Conservation (phyloP, 2,329 filamentous ascomycete species). For the Coleophoma cylindrospora region DNA sequence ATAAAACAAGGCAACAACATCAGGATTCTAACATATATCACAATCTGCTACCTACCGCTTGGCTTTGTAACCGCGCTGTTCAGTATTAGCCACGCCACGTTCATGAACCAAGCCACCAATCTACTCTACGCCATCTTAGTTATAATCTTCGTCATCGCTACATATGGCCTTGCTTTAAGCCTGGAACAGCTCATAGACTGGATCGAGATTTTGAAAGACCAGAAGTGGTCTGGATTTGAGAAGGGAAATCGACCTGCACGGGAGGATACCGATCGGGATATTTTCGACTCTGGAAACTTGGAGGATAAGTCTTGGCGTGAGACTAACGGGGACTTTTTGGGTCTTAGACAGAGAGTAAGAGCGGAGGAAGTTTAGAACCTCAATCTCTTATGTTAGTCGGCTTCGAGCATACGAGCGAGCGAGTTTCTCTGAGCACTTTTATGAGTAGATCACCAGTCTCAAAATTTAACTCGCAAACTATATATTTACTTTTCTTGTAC, state of each 20-base stretch:
- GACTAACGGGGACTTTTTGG: too few species aligned
- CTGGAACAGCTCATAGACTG: slow-evolving; percentile 7
- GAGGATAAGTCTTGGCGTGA: too few species aligned
- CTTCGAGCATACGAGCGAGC: too few species aligned
- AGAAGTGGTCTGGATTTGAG: slow-evolving; percentile 4
- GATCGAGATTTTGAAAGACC: neutral
- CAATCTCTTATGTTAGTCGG: too few species aligned
- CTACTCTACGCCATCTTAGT: slow-evolving; percentile 7
- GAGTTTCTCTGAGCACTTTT: too few species aligned
- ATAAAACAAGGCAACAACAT: slow-evolving; percentile 60
- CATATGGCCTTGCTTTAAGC: slow-evolving; percentile 11
- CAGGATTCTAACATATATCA: slow-evolving; percentile 53
- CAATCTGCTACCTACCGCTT: slow-evolving; percentile 54
- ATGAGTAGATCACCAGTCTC: too few species aligned
- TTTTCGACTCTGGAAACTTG: too few species aligned
- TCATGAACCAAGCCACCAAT: slow-evolving; percentile 8
- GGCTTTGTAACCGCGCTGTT: slow-evolving; percentile 46
- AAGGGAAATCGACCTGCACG: neutral
- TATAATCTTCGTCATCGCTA: slow-evolving; percentile 10
- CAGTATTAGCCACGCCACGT: slow-evolving; percentile 4
- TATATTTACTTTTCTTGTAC: too few species aligned
- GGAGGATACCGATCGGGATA: neutral
- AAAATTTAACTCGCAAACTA: too few species aligned
- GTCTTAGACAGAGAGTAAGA: too few species aligned
- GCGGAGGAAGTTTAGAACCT: too few species aligned